Base-by-base conservation (phyloP, 176 grass and related monocot genomes). In the Secale cereale region DNA sequence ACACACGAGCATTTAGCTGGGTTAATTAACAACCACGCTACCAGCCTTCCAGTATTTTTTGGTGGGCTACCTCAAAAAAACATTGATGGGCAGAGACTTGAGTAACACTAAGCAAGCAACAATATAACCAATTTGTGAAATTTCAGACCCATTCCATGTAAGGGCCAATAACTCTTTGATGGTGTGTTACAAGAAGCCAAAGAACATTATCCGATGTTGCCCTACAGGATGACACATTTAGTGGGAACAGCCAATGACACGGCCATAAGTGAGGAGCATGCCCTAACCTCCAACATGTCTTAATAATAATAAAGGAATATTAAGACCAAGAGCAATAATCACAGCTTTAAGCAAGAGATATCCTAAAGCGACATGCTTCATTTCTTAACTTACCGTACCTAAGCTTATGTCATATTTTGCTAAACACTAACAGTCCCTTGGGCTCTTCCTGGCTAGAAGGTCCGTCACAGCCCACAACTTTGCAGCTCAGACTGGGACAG, bases 311-410 rank as follows among this genome's bases (percentile, higher is more conserved):
- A 52, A 52, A 52, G 48, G 48, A 17, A 52, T 52, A 87, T 28
- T 7, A 77, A 88, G 14, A n/a, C 68, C 35, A 87, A 67, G 33
- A 30, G 68, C 23, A 88, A 70, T 30, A 40, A 84, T 65, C 65
- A 73, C 23, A 83, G 8, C 26, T 77, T 59, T 17, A 70, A 88
- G 39, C 28, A 75, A 46, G 69, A 7, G 32, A 73, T 74, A 63
- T 20, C 41, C 3, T 76, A 72, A 81, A 61, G 7, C 3, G 3
- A 8, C 15, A 76, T 14, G 68, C 54, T 33, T 50, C 19, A 52
- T 48, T 52, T 52, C 19, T 52, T 1, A 52, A 52, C 48, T 17
- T 52, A 50, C 15, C 48, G 7, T 52, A 52, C 48, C 48, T 52
- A 52, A 52, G 48, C 48, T 52, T 52, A 52, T 52, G 48, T 19